phyloP scores from a whole-genome alignment of 2,329 filamentous ascomycete species.

The Westerdykella ornata region DNA sequence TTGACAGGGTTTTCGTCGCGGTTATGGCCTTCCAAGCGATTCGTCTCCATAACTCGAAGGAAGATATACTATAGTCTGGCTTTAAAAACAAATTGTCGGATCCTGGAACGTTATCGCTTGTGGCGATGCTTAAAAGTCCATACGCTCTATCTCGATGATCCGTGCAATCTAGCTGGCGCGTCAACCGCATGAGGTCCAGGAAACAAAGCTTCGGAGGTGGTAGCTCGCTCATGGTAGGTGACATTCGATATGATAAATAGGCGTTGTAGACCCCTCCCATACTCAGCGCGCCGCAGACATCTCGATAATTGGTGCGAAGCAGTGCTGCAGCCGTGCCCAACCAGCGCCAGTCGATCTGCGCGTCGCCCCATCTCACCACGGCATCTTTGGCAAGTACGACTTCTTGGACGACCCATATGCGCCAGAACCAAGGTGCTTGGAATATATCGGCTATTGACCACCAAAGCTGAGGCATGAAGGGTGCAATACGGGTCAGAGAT shows the following conservation, averaged over 20 bases:
- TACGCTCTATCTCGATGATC: slow-evolving; percentile 11
- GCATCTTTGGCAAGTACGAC: slow-evolving; percentile 3
- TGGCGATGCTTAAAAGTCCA: slow-evolving; percentile 7
- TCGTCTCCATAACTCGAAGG: slow-evolving; percentile 1
- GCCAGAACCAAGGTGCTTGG: slow-evolving; percentile 2
- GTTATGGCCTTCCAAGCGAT: slow-evolving; percentile 4
- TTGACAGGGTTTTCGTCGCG: not conserved
- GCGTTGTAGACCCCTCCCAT: slow-evolving; percentile 9
- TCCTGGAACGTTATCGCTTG: slow-evolving; percentile 1
- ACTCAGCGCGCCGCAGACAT: slow-evolving; percentile 2
- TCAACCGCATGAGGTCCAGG: slow-evolving; percentile 4
- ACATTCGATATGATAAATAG: slow-evolving; percentile 7
- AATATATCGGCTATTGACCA: slow-evolving; percentile 1
- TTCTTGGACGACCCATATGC: slow-evolving; percentile 5
- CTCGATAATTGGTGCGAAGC: slow-evolving; percentile 6
- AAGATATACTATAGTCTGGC: slow-evolving; percentile 8
- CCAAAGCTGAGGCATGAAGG: not conserved
- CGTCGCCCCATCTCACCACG: slow-evolving; percentile 1
- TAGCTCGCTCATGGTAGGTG: slow-evolving; percentile 3
- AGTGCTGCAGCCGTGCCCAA: slow-evolving; percentile 4
- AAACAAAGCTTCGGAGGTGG: slow-evolving; percentile 5
- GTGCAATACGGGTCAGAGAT: too few relatives aligned
- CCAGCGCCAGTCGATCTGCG: slow-evolving; percentile 5
- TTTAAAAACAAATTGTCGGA: slow-evolving; percentile 2
- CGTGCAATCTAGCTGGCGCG: slow-evolving; percentile 8